Base-by-base conservation (phyloP, 495 filamentous ascomycete species). In the Podospora pseudocomata region DNA sequence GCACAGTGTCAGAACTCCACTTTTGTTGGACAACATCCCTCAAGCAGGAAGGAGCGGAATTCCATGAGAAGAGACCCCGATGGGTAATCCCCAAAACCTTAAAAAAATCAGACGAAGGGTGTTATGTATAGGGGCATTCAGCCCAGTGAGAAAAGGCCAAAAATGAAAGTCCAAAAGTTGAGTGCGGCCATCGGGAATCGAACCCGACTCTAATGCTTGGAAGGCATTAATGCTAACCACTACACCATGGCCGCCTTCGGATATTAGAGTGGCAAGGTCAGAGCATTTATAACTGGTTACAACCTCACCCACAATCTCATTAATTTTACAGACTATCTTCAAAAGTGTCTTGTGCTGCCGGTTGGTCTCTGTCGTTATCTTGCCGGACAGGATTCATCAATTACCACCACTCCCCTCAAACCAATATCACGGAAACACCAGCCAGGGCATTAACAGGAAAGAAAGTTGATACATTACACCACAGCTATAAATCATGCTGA, bases 191-290 rank as follows among this genome's bases (percentile, higher is more conserved):
- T 63, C 61, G 67, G 67, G 67, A 68, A 68, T 68, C 67, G 67
- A 68, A 68, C 67, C 67, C 67, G 61, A 63, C 67, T 68, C 67
- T 68, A 39, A 55, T 68, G 67, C 67, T 68, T 68, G 67, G 67
- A 68, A 68, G 67, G 67, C 67, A 68, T 55, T 39, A 68, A 68
- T 68, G 67, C 67, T 68, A 65, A 68, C 67, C 67, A 68, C 67
- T 68, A 68, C 67, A 68, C 67, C 67, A 68, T 64, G 67, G 67
- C 67, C 61, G 67, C 67, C 32, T 63, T 28, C 53, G 30, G n/a
- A 7, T 55, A 18, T 19, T 59, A 6, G 26, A 65, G 55, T 30
- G 7, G 20, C n/a, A 5, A 30, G 39, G 39, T 49, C 9, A 18
- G 1, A 49, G 39, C 39, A 16, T 3, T 18, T 16, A 49, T 49